phyloP scores from a whole-genome alignment of 805 yeast species.

The Zygoascus ofunaensis region DNA sequence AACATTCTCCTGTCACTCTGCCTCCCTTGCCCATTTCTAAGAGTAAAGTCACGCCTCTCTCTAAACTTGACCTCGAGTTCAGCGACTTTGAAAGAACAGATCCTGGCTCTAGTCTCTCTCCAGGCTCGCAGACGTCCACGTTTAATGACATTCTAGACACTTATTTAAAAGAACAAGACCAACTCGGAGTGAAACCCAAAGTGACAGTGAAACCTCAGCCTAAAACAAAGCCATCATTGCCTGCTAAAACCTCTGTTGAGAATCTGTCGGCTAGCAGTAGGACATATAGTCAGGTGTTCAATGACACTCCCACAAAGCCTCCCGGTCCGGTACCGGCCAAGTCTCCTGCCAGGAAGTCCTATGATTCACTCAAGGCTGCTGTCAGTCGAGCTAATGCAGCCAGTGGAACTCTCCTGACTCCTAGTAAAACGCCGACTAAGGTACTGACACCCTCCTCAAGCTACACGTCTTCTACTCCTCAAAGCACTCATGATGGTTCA shows the following conservation, averaged over 20 bases:
- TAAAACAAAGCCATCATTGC: too few species aligned
- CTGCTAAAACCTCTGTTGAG: too few species aligned
- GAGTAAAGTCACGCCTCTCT: not conserved
- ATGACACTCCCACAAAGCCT: too few species aligned
- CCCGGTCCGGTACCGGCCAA: too few species aligned
- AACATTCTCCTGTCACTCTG: not conserved
- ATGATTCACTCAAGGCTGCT: too few species aligned
- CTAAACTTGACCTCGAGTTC: not conserved
- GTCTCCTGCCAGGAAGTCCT: too few species aligned
- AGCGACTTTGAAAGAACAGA: not conserved
- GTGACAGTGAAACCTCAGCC: too few species aligned
- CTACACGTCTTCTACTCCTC: too few species aligned
- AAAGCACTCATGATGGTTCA: too few species aligned
- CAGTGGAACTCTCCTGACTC: not conserved
- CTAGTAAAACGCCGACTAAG: not conserved
- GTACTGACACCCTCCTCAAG: not conserved
- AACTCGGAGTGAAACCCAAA: not conserved
- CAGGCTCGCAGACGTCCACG: not conserved
- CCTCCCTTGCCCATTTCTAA: not conserved
- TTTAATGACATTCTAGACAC: conserved; percentile 2
- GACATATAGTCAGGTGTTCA: too few species aligned
- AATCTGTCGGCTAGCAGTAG: too few species aligned
- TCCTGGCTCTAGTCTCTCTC: not conserved
- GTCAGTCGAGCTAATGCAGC: too few species aligned
- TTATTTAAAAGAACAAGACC: conserved; percentile 1